Evolutionary conservation across 305 asterid species (phyloP).

Genomic region (Solanum hybrid): DNA sequence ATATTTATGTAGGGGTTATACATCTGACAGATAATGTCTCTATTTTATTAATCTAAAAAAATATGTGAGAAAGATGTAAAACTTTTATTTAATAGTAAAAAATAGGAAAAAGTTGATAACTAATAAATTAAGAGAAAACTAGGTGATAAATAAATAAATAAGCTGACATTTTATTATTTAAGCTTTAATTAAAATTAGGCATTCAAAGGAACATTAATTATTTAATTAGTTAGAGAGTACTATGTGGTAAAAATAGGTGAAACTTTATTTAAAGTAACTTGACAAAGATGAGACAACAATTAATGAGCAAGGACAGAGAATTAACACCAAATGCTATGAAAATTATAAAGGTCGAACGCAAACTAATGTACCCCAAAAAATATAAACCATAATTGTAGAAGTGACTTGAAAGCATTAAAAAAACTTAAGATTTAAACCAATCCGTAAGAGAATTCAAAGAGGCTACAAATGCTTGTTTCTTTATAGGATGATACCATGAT

Average conservation of each 20-base stretch:
- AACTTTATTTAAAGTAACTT: neutral
- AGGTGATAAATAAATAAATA: neutral
- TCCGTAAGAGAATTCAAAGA: neutral
- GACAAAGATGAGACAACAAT: neutral
- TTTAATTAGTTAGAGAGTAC: neutral
- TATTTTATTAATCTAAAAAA: neutral
- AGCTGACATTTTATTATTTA: neutral
- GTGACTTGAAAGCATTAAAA: neutral
- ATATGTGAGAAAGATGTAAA: neutral
- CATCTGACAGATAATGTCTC: neutral
- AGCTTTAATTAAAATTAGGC: neutral
- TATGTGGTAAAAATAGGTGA: neutral
- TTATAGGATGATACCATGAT: neutral
- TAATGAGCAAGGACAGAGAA: neutral
- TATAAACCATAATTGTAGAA: neutral
- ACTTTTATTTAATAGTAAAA: neutral
- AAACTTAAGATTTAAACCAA: neutral
- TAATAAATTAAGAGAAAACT: too few relatives aligned
- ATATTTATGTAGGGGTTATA: neutral
- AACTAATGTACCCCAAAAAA: neutral
- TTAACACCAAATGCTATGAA: neutral
- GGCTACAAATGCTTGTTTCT: neutral
- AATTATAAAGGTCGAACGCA: neutral
- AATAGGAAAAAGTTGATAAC: neutral
- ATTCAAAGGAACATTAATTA: neutral